Conservation (phyloP, 441 rosid species). For the Isatis lusitanica region DNA sequence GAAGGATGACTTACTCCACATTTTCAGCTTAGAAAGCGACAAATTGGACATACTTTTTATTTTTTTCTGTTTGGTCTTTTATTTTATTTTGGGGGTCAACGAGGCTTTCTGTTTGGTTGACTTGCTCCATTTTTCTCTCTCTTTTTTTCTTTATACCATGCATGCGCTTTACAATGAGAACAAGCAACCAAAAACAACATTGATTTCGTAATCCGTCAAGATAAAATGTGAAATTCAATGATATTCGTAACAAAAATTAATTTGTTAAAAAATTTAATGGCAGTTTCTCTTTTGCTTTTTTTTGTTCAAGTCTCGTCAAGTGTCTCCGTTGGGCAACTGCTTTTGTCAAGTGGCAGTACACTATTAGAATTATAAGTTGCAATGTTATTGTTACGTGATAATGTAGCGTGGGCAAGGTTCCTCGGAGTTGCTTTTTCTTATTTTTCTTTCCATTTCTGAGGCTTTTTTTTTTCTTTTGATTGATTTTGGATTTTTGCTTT, state of each 20-base stretch:
- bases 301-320: not conserved
- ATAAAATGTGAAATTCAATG: not conserved
- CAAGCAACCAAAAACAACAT: not conserved
- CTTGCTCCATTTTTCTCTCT: not conserved
- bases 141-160: not conserved
- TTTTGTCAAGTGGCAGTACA: not conserved
- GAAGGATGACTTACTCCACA: not conserved
- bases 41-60: not conserved
- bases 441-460: not conserved
- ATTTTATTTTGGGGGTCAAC: not conserved
- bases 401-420: not conserved
- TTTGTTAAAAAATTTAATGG: not conserved
- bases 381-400: not conserved
- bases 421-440: not conserved
- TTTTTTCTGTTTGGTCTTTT: not conserved
- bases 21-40: not conserved
- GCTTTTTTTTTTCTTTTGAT: not conserved
- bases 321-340: not conserved
- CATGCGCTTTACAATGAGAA: not conserved
- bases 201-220: not conserved
- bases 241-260: not conserved
- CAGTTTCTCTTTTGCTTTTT: not conserved
- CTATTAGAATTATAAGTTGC: conserved; percentile 4
- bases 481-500: not conserved
- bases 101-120: not conserved